phyloP scores from a whole-genome alignment of 2,329 filamentous ascomycete species.

The Exophiala sp. region DNA sequence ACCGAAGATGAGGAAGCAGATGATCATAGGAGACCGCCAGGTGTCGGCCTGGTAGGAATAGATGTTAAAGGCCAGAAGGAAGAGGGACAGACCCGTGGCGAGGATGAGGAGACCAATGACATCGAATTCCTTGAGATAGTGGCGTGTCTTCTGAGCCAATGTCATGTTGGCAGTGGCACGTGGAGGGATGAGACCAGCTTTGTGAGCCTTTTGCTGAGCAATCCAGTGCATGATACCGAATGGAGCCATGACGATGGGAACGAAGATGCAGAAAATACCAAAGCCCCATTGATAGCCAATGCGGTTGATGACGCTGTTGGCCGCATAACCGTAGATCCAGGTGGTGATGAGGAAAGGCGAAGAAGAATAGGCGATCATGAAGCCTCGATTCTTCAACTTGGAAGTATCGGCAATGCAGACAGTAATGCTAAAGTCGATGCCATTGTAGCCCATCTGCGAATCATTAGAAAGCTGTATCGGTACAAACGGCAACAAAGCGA shows the following conservation, averaged over 20 bases:
- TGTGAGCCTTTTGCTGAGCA: constrained; percentile 60
- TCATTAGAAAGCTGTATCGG: too few species aligned
- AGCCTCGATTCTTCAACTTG: constrained; percentile 28
- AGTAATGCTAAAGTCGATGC: constrained; percentile 29
- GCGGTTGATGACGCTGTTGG: constrained; percentile 16
- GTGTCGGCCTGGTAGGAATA: constrained; percentile 36
- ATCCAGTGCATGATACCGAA: constrained; percentile 50
- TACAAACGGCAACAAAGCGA: too few species aligned
- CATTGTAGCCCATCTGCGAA: constrained; percentile 21
- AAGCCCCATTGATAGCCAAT: constrained; percentile 29
- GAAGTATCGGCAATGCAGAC: constrained; percentile 33
- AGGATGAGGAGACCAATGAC: constrained; percentile 59
- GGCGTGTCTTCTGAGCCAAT: constrained; percentile 30
- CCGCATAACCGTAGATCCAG: constrained; percentile 20
- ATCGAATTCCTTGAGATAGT: constrained; percentile 60
- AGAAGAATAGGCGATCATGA: constrained; percentile 15
- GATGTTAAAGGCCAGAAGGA: constrained; percentile 64
- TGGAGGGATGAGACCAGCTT: constrained; percentile 48
- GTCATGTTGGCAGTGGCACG: constrained; percentile 42
- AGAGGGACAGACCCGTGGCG: constrained; percentile 57
- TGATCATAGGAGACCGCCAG: constrained; percentile 46
- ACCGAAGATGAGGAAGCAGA: constrained; percentile 53
- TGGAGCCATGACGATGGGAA: constrained; percentile 14
- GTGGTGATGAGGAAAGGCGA: constrained; percentile 31
- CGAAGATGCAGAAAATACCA: constrained; percentile 27